phyloP scores from a whole-genome alignment of 2,329 filamentous ascomycete genomes.

The Aspergillus novofumigatus region DNA sequence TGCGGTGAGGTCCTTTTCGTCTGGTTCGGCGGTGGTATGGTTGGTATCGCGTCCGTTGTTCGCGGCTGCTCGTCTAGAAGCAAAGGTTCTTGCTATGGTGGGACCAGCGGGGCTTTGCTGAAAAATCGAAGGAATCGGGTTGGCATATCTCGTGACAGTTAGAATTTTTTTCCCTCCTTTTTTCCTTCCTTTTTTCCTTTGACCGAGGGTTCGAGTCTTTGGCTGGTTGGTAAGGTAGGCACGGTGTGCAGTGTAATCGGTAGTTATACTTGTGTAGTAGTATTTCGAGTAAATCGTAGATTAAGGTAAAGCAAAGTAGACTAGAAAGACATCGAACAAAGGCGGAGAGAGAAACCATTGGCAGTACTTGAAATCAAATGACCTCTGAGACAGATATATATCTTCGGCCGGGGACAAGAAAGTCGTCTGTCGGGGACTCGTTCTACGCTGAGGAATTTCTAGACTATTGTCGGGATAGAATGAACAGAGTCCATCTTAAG shows the following conservation, averaged over 20 bases:
- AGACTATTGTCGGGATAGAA: too few relatives aligned
- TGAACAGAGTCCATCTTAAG: too few relatives aligned
- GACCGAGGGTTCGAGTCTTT: not conserved
- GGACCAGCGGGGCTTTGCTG: slow-evolving; percentile 5
- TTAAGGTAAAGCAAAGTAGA: too few relatives aligned
- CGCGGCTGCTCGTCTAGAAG: slow-evolving; percentile 20
- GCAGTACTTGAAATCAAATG: too few relatives aligned
- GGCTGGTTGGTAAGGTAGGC: not conserved
- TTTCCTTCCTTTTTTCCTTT: not conserved
- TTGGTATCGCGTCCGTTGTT: slow-evolving; percentile 11
- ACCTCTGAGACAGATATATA: not conserved
- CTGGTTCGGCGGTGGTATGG: slow-evolving; percentile 8
- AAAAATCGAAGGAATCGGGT: slow-evolving; percentile 7
- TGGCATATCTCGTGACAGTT: not conserved
- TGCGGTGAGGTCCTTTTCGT: slow-evolving; percentile 30
- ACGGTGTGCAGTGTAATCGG: not conserved
- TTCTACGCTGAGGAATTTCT: too few relatives aligned
- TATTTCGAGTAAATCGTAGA: too few relatives aligned
- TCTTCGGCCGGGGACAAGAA: not conserved
- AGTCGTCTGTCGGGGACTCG: too few relatives aligned
- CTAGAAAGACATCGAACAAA: not conserved
- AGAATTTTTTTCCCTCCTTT: not conserved
- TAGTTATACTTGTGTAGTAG: not conserved
- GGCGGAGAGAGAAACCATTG: not conserved
- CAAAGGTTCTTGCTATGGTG: slow-evolving; percentile 21